A percentile compares a stretch with the other conserved stretches of the same genome.
These are phyloP conservation scores for Hypoxylon rubiginosum DNA, from an alignment of 2,329 filamentous ascomycete species.

Conservation along the genomic window DNA sequence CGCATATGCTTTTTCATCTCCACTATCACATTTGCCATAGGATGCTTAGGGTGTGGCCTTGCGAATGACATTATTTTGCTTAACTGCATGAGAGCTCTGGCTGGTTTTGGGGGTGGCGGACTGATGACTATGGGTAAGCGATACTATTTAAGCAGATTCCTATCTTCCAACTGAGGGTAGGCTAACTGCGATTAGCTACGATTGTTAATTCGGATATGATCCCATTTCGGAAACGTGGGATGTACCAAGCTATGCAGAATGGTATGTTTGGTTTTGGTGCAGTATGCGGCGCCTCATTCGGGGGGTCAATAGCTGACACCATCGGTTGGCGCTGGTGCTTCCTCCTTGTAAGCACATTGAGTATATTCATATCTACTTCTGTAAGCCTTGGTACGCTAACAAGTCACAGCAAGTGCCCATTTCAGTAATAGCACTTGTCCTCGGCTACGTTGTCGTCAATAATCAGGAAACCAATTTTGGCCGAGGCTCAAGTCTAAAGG, in stretches of 20 bases:
- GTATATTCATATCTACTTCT: background rate
- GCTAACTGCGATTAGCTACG: constrained; percentile 54
- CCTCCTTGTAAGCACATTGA: constrained; percentile 60
- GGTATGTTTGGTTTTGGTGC: constrained; percentile 72
- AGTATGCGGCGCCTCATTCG: constrained; percentile 73
- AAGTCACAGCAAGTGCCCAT: constrained; percentile 66
- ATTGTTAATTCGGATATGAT: constrained; percentile 76
- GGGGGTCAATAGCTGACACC: constrained; percentile 73
- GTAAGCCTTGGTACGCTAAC: constrained; percentile 10
- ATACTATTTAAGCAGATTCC: constrained; percentile 12
- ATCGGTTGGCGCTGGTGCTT: constrained; percentile 80
- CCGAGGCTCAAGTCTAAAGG: constrained; percentile 50
- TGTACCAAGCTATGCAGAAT: constrained; percentile 74
- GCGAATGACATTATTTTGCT: constrained; percentile 70
- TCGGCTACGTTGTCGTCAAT: constrained; percentile 67
- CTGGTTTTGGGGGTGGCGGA: constrained; percentile 78
- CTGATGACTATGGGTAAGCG: constrained; percentile 77
- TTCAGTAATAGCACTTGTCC: constrained; percentile 65
- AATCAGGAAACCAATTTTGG: constrained; percentile 56
- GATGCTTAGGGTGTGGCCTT: constrained; percentile 75
- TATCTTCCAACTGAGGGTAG: too few species aligned
- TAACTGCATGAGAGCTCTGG: constrained; percentile 74
- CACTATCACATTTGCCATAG: constrained; percentile 70
- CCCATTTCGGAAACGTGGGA: constrained; percentile 66
- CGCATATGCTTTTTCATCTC: constrained; percentile 74